phyloP scores from a whole-genome alignment of 148 eudicot species.

The Hydrangea macrophylla region DNA sequence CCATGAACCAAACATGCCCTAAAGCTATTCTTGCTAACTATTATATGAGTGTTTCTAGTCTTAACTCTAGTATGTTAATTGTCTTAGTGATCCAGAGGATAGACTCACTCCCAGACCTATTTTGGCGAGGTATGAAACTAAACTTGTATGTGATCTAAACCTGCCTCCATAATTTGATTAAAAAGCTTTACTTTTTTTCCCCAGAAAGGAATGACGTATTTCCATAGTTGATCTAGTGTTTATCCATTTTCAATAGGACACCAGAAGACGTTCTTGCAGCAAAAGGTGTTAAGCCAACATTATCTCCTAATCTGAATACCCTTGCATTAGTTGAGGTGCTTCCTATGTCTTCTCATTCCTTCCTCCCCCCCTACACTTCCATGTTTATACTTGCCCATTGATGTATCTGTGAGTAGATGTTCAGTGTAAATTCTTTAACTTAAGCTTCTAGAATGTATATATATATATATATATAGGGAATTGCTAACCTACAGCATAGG shows the following conservation, averaged over 20 bases:
- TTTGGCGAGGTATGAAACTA: constrained; percentile 69
- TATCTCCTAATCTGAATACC: constrained; percentile 92
- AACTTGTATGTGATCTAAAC: constrained; percentile 2
- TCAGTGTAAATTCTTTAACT: no score
- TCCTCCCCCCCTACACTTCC: no score
- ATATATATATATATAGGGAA: no score
- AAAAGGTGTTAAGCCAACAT: constrained; percentile 95
- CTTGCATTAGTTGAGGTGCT: constrained; percentile 93
- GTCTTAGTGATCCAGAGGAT: constrained; percentile 88
- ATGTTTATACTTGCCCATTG: no score
- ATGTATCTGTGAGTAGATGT: no score
- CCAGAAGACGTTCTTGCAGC: constrained; percentile 97
- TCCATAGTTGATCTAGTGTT: not conserved
- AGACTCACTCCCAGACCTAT: constrained; percentile 81
- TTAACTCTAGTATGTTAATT: constrained; percentile 5
- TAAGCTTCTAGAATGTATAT: no score
- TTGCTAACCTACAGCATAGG: no score
- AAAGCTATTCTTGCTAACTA: constrained; percentile 2
- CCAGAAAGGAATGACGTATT: not conserved
- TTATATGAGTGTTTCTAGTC: constrained; percentile 11
- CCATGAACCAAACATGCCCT: no score
- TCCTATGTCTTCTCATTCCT: constrained; percentile 8
- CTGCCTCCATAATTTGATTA: not conserved
- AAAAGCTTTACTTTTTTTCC: no score
- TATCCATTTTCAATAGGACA: constrained; percentile 50